These are phyloP conservation scores for Acanthamoeba lenticulata DNA, from an alignment of 208 protist species.

Conservation along the genomic window DNA sequence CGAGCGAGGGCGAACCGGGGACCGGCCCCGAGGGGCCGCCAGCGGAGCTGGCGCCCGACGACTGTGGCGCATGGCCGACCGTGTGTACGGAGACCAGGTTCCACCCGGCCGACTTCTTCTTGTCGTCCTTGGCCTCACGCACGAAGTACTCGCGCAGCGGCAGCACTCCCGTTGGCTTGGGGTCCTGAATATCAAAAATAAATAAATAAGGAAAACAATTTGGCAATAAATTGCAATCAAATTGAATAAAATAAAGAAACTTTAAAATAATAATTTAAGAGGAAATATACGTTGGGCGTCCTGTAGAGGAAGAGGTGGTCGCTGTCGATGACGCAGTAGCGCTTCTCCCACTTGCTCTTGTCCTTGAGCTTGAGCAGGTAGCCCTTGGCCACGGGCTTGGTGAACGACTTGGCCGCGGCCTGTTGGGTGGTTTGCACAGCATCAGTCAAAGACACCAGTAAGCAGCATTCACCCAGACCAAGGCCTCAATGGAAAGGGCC, in stretches of 20 bases:
- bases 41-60: neutral
- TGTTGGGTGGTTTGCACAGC: neutral
- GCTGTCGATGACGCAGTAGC: neutral
- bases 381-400: neutral
- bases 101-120: slow-evolving; percentile 34
- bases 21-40: neutral
- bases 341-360: slow-evolving; percentile 34
- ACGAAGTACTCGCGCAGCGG: neutral
- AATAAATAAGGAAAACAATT: neutral
- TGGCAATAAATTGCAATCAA: too few species aligned
- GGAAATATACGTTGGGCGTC: neutral
- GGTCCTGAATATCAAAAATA: neutral
- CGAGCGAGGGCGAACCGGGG: neutral
- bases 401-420: slow-evolving; percentile 15
- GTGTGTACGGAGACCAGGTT: neutral
- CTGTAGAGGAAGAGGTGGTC: slow-evolving; percentile 39
- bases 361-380: neutral
- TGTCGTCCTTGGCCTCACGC: neutral
- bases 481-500: too few species aligned
- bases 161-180: neutral
- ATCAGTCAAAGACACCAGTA: neutral
- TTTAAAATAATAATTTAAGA: neutral
- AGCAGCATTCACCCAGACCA: too few species aligned
- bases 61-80: too few species aligned
- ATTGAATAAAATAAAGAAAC: too few species aligned